Evolutionary conservation across 2,329 filamentous ascomycete genomes (phyloP).

Genomic region (Sclerotinia spermophila): DNA sequence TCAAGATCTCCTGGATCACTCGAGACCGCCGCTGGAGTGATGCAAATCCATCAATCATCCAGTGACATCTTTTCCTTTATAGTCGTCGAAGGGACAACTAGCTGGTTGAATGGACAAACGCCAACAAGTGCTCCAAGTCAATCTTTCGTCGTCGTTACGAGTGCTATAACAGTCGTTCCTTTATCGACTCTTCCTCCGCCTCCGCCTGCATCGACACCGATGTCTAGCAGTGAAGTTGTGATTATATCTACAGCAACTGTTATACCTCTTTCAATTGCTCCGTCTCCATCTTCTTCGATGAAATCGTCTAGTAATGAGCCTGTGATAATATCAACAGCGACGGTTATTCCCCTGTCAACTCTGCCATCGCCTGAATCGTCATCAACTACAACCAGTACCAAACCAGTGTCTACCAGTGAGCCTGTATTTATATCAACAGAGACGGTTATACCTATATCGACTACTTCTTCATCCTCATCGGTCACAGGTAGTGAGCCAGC

Average conservation of each 20-base stretch:
- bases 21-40: neutral
- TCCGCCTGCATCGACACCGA: too few relatives aligned
- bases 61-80: constrained; percentile 16
- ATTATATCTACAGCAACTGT: constrained; percentile 23
- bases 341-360: constrained; percentile 23
- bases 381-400: neutral
- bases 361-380: neutral
- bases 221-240: neutral
- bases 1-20: too few relatives aligned
- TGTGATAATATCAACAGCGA: constrained; percentile 20
- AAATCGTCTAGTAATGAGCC: neutral
- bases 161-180: constrained; percentile 29
- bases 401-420: neutral
- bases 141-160: constrained; percentile 25
- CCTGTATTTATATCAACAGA: neutral
- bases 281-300: neutral
- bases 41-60: neutral
- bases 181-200: neutral
- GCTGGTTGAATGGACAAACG: constrained; percentile 30
- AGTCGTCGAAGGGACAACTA: constrained; percentile 25
- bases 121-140: constrained; percentile 20
- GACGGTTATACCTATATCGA: neutral
- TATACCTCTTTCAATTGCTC: constrained; percentile 19
- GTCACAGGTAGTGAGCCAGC: neutral
- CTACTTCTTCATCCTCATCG: neutral